phyloP scores from a whole-genome alignment of 164 flowering plant species.

The Houttuynia cordata region DNA sequence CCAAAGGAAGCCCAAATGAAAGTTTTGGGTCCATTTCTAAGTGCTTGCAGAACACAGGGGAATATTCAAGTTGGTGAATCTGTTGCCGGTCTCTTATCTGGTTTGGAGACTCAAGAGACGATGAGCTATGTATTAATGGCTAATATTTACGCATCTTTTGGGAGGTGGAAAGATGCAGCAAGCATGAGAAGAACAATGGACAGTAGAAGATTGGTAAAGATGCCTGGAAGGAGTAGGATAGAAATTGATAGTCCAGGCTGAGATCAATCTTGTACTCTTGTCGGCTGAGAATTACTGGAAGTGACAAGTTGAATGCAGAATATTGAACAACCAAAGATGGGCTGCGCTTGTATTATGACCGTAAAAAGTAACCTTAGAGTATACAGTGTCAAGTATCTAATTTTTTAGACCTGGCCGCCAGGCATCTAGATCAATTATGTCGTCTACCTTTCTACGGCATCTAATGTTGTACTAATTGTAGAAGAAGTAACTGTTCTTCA shows the following conservation, averaged over 20 bases:
- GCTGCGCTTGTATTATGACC: too few species aligned
- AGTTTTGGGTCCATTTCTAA: conserved; percentile 19
- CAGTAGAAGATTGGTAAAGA: conserved; percentile 9
- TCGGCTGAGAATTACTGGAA: not conserved
- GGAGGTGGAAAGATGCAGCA: conserved; percentile 18
- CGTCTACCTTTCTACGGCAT: too few species aligned
- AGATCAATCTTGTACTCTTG: not conserved
- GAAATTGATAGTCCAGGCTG: conserved; percentile 4
- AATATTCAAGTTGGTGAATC: conserved; percentile 12
- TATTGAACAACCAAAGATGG: too few species aligned
- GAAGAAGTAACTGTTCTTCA: too few species aligned
- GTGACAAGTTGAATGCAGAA: too few species aligned
- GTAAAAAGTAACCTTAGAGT: too few species aligned
- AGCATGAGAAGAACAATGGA: conserved; percentile 9
- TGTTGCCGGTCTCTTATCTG: conserved; percentile 11
- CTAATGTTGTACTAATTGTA: too few species aligned
- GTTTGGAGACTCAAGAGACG: conserved; percentile 13
- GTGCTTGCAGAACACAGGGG: conserved; percentile 15
- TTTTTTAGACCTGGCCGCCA: too few species aligned
- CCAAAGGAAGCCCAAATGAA: conserved; percentile 14
- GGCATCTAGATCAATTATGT: too few species aligned
- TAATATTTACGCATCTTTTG: conserved; percentile 16
- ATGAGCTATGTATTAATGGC: conserved; percentile 10
- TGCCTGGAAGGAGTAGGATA: conserved; percentile 22
- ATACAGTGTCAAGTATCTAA: too few species aligned